Conservation (phyloP, 768 basidiomycete species). For the Lyophyllum semitale region DNA sequence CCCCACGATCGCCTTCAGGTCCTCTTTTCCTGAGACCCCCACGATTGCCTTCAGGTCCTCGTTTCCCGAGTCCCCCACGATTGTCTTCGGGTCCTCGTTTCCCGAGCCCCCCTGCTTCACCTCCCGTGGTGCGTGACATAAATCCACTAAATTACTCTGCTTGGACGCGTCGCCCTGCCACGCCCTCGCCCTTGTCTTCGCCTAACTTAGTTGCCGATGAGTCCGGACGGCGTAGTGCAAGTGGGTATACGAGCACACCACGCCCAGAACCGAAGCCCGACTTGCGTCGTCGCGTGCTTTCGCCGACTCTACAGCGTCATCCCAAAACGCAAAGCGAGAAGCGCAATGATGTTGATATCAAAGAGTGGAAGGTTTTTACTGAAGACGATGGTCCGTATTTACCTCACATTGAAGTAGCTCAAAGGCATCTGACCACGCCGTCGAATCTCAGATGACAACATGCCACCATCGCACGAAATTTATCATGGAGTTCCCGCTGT, state of each 20-base stretch:
- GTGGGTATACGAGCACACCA: neutral
- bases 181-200: slow-evolving; percentile 5
- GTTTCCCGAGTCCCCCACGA: neutral
- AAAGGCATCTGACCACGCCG: neutral
- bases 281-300: slow-evolving; percentile 1
- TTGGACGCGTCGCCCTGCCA: neutral
- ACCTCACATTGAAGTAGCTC: neutral
- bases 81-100: neutral
- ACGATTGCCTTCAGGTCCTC: neutral
- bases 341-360: neutral
- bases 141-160: neutral
- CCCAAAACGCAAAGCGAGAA: neutral
- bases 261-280: neutral
- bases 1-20: neutral
- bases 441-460: neutral
- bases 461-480: neutral
- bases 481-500: neutral
- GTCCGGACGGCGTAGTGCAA: slow-evolving; percentile 3
- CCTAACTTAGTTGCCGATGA: neutral
- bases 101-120: neutral
- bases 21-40: slow-evolving; percentile 1
- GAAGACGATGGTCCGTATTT: neutral
- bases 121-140: neutral
- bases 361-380: neutral
- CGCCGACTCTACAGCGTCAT: neutral